Evolutionary conservation across 768 basidiomycete species (phyloP).

Genomic region (Austroboletus eburneus): DNA sequence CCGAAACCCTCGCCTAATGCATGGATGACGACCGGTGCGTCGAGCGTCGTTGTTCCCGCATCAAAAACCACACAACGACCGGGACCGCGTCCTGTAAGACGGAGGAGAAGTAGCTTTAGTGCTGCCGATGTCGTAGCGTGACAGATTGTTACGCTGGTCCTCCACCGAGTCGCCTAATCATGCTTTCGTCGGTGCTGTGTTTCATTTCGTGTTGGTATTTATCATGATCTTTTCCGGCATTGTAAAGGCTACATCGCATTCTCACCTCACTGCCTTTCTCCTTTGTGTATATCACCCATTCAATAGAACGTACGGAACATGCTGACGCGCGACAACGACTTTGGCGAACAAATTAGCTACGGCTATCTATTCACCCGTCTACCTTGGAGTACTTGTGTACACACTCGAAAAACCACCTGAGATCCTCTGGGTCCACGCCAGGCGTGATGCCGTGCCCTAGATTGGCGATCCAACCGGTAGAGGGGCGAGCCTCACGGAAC

Average conservation of each 20-base stretch:
- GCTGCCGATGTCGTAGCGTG: conserved; percentile 80
- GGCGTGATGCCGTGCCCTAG: conserved; percentile 97
- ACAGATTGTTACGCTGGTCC: conserved; percentile 11
- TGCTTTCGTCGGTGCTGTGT: neutral
- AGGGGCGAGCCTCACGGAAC: conserved; percentile 53
- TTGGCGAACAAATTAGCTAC: neutral
- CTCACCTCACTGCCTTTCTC: conserved; percentile 12
- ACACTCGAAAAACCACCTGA: conserved; percentile 88
- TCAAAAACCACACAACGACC: conserved; percentile 68
- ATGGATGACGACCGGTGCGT: conserved; percentile 75
- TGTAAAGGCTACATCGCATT: conserved; percentile 27
- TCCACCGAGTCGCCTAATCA: conserved; percentile 6
- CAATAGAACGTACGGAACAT: conserved; percentile 9
- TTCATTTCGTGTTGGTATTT: conserved; percentile 24
- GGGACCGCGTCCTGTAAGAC: conserved; percentile 64
- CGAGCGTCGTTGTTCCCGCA: conserved; percentile 64
- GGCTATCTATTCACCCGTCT: conserved; percentile 1
- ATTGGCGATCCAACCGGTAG: conserved; percentile 91
- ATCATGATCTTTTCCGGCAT: conserved; percentile 25
- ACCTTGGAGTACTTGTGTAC: conserved; percentile 72
- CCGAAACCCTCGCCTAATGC: conserved; percentile 44
- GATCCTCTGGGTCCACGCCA: conserved; percentile 89
- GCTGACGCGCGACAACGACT: neutral
- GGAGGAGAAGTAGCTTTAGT: conserved; percentile 84
- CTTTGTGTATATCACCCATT: conserved; percentile 17